These are phyloP conservation scores for Asterophora parasitica DNA, from an alignment of 768 basidiomycete genomes.

Conservation along the genomic window DNA sequence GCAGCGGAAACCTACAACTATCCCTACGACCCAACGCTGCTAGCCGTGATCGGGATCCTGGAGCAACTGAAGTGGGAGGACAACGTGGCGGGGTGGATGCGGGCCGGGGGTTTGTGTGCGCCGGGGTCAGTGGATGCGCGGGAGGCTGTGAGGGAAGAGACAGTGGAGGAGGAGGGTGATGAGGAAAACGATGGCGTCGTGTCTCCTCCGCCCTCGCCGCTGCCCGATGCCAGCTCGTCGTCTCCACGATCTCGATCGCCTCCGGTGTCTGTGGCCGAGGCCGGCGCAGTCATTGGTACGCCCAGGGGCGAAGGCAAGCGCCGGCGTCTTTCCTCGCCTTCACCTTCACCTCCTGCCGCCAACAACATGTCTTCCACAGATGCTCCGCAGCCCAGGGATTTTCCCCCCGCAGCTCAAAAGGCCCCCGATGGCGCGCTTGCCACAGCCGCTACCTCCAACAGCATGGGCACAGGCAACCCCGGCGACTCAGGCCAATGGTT, in stretches of 20 bases:
- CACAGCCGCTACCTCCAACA: too few species aligned
- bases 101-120: slow-evolving; percentile 36
- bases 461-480: slow-evolving; percentile 22
- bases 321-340: neutral
- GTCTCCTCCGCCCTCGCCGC: neutral
- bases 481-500: slow-evolving; percentile 44
- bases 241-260: neutral
- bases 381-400: too few species aligned
- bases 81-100: slow-evolving; percentile 68
- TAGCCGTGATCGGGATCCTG: slow-evolving; percentile 65
- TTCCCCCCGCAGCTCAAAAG: too few species aligned
- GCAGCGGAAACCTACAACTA: neutral
- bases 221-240: too few species aligned
- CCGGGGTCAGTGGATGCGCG: too few species aligned
- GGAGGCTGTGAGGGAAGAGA: too few species aligned
- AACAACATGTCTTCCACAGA: too few species aligned
- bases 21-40: slow-evolving; percentile 49
- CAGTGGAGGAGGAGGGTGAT: too few species aligned
- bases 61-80: slow-evolving; percentile 52
- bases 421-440: too few species aligned
- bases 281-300: neutral
- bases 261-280: neutral
- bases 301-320: neutral
- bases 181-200: too few species aligned
- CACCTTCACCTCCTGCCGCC: too few species aligned